Conservation (phyloP, 2,329 filamentous ascomycete species). For the Drechslerella coelobrocha region DNA sequence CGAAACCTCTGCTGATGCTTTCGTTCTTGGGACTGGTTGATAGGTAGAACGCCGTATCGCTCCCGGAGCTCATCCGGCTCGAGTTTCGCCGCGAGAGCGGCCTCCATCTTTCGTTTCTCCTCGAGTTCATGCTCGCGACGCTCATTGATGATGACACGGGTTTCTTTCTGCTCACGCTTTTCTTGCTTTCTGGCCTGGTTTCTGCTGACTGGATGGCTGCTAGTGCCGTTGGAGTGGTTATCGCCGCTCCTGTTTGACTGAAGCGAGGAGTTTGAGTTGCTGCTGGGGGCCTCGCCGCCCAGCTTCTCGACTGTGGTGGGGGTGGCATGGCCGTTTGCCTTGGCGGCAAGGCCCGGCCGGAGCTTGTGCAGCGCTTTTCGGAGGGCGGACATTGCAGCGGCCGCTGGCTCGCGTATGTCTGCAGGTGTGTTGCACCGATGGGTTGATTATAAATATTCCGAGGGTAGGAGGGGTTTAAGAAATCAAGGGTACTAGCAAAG, state of each 20-base stretch:
- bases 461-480: too few species aligned
- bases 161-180: constrained; percentile 57
- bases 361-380: constrained; percentile 47
- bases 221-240: constrained; percentile 20
- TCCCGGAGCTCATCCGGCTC: constrained; percentile 71
- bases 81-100: constrained; percentile 65
- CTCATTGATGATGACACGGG: constrained; percentile 55
- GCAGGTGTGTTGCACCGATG: too few species aligned
- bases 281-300: constrained; percentile 34
- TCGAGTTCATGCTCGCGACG: constrained; percentile 61
- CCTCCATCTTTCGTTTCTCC: constrained; percentile 58
- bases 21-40: constrained; percentile 65
- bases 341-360: constrained; percentile 9
- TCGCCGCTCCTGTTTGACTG: constrained; percentile 36
- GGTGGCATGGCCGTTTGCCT: constrained; percentile 17
- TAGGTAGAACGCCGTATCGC: constrained; percentile 77
- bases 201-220: constrained; percentile 58
- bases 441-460: neutral
- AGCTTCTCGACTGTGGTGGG: constrained; percentile 20
- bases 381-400: constrained; percentile 41
- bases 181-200: constrained; percentile 60
- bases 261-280: constrained; percentile 38
- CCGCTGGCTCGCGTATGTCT: neutral
- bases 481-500: too few species aligned
- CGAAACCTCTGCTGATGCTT: constrained; percentile 61